These are phyloP conservation scores for Apophysomyces elegans DNA, from an alignment of 371 early-diverging fungal genomes.

Conservation along the genomic window DNA sequence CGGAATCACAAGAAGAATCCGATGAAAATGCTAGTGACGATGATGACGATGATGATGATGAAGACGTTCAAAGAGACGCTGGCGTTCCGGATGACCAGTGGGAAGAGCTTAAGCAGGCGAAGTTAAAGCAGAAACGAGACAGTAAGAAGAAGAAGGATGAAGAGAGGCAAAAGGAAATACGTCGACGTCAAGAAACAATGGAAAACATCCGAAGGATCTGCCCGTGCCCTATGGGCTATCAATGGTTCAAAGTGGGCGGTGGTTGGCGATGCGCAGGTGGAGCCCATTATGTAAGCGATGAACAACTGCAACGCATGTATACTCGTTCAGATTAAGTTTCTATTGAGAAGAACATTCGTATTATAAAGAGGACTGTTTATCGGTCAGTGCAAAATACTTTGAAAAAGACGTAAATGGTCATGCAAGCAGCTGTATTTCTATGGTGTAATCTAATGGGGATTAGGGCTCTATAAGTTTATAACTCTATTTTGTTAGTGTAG, in stretches of 20 bases:
- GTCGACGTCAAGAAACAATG: not conserved
- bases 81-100: not conserved
- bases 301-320: not conserved
- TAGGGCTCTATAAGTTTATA: too few species aligned
- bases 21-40: not conserved
- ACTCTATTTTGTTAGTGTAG: not conserved
- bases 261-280: slow-evolving; percentile 2
- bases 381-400: too few species aligned
- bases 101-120: slow-evolving; percentile 6
- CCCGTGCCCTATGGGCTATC: not conserved
- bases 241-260: not conserved
- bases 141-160: not conserved
- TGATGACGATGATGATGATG: not conserved
- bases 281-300: not conserved
- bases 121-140: not conserved
- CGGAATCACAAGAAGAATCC: not conserved
- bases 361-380: too few species aligned
- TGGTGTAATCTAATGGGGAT: too few species aligned
- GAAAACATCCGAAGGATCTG: not conserved
- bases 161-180: not conserved
- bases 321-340: not conserved
- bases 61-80: not conserved
- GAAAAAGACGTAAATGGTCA: too few species aligned
- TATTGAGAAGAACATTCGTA: too few species aligned
- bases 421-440: too few species aligned